A percentile compares a stretch with the other conserved stretches of the same genome.
phyloP scores from a whole-genome alignment of 169 alveolate genomes.

The Plasmodium relictum region DNA sequence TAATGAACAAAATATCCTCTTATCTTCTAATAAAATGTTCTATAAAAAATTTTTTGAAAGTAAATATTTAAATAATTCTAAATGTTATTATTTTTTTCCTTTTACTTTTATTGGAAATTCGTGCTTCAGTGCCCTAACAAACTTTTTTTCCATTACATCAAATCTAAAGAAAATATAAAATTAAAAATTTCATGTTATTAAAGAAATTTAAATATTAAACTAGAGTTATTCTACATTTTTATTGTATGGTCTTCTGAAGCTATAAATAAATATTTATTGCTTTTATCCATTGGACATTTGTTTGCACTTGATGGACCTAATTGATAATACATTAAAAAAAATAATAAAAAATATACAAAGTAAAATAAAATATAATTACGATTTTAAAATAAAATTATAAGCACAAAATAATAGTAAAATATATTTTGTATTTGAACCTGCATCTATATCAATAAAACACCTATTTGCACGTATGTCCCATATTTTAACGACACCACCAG shows the following conservation, averaged over 20 bases:
- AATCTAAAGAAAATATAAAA: slow-evolving; percentile 37
- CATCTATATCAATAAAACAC: slow-evolving; percentile 65
- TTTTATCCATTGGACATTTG: slow-evolving; percentile 75
- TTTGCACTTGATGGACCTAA: slow-evolving; percentile 78
- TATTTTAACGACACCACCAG: slow-evolving; percentile 76
- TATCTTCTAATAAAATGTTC: slow-evolving; percentile 57
- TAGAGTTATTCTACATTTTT: slow-evolving; percentile 57
- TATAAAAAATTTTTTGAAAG: slow-evolving; percentile 29
- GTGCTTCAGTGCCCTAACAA: slow-evolving; percentile 64
- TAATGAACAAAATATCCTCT: slow-evolving; percentile 48
- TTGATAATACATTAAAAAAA: slow-evolving; percentile 25
- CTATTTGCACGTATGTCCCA: slow-evolving; percentile 76
- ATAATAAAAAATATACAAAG: slow-evolving; percentile 17
- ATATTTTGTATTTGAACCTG: slow-evolving; percentile 38
- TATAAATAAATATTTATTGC: slow-evolving; percentile 71
- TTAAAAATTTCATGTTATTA: slow-evolving; percentile 8
- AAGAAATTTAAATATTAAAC: slow-evolving; percentile 26
- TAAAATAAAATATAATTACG: background rate
- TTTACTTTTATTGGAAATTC: slow-evolving; percentile 74
- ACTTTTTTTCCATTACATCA: slow-evolving; percentile 58
- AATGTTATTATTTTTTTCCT: slow-evolving; percentile 27
- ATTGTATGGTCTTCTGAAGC: slow-evolving; percentile 74
- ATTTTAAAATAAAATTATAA: background rate
- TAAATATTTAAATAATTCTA: slow-evolving; percentile 7
- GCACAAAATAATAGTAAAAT: slow-evolving; percentile 12